phyloP scores from a whole-genome alignment of 768 basidiomycete genomes.

The Amyloporia xantha region DNA sequence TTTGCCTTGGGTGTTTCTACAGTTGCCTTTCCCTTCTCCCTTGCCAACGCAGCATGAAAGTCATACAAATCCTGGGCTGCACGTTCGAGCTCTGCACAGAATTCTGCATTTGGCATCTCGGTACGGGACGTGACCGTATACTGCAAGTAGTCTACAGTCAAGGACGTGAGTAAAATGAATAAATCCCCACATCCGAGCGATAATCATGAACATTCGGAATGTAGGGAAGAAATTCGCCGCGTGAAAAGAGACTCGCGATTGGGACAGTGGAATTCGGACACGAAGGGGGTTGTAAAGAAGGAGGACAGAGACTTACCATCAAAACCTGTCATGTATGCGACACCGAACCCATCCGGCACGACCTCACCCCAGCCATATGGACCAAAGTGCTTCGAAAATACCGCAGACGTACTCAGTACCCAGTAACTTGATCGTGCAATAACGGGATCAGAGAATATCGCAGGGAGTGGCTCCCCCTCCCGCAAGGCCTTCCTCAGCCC shows the following conservation, averaged over 20 bases:
- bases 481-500: slow-evolving; percentile 66
- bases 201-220: too few relatives aligned
- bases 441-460: slow-evolving; percentile 71
- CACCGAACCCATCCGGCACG: slow-evolving; percentile 89
- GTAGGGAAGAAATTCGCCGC: too few relatives aligned
- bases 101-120: slow-evolving; percentile 74
- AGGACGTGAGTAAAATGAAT: too few relatives aligned
- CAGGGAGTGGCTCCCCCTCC: slow-evolving; percentile 58
- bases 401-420: slow-evolving; percentile 85
- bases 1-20: not conserved
- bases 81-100: slow-evolving; percentile 59
- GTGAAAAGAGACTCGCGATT: too few relatives aligned
- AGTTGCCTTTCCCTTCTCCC: not conserved
- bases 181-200: too few relatives aligned
- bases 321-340: slow-evolving; percentile 86
- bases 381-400: slow-evolving; percentile 79
- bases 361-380: slow-evolving; percentile 96
- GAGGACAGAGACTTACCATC: slow-evolving; percentile 7
- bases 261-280: too few relatives aligned
- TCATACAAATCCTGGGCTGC: slow-evolving; percentile 65
- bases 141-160: slow-evolving; percentile 69
- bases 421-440: slow-evolving; percentile 69
- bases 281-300: too few relatives aligned
- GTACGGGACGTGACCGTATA: slow-evolving; percentile 85
- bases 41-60: slow-evolving; percentile 27